These are phyloP conservation scores for Mortierella sp. DNA, from an alignment of 371 early-diverging fungal species.

Conservation along the genomic window DNA sequence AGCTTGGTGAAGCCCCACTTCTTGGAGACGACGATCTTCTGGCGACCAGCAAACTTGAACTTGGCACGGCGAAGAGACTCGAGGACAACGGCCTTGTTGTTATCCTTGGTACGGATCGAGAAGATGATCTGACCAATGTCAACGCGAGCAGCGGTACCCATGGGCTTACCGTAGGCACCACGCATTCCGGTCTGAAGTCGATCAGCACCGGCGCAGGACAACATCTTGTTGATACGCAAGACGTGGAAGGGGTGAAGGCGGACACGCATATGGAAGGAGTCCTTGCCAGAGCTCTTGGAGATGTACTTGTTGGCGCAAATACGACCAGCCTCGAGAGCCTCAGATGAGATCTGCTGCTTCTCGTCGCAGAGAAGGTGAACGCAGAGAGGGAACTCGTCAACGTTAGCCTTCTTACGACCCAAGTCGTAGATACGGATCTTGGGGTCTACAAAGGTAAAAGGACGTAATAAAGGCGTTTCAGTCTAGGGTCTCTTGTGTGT, in stretches of 20 bases:
- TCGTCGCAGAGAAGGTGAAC: constrained; percentile 99
- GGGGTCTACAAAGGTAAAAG: constrained; percentile 84
- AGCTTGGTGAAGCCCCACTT: constrained; percentile 99
- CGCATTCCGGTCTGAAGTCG: constrained; percentile 99
- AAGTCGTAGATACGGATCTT: constrained; percentile 99
- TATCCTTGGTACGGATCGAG: constrained; percentile 98
- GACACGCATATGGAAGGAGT: constrained; percentile 99
- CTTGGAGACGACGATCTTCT: constrained; percentile 98
- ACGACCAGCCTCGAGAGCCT: constrained; percentile 95
- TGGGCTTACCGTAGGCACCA: constrained; percentile 99
- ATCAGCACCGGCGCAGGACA: constrained; percentile 99
- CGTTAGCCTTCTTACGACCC: constrained; percentile 99
- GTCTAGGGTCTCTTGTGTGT: too few relatives aligned
- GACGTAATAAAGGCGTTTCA: too few relatives aligned
- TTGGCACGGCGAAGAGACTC: constrained; percentile 99
- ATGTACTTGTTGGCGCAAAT: constrained; percentile 99
- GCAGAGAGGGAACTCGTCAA: constrained; percentile 98
- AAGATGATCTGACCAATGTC: constrained; percentile 99
- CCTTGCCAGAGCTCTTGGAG: constrained; percentile 98
- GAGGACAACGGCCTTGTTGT: constrained; percentile 93
- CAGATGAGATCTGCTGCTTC: constrained; percentile 98
- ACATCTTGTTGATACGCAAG: constrained; percentile 99
- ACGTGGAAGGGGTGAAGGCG: constrained; percentile 99
- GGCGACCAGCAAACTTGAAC: constrained; percentile 99
- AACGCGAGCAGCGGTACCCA: constrained; percentile 99